These are phyloP conservation scores for Lenwebbia sp. DNA, from an alignment of 345 rosid genomes.

Conservation along the genomic window DNA sequence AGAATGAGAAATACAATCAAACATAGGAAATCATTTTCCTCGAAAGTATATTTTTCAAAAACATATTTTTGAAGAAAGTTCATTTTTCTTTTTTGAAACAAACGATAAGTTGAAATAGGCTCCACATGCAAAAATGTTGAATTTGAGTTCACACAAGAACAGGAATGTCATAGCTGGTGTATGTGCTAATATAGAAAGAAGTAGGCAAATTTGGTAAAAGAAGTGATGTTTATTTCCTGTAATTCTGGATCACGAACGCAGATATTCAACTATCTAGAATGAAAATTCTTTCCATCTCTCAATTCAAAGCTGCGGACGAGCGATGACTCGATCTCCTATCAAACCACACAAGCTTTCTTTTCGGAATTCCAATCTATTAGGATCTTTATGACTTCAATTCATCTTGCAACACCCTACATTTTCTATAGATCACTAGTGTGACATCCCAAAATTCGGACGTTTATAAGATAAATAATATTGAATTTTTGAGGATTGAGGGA, in stretches of 20 bases:
- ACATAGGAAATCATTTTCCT: not conserved
- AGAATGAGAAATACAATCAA: not conserved
- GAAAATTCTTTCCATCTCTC: no score
- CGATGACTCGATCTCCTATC: not conserved
- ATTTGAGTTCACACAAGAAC: not conserved
- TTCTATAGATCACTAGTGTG: no score
- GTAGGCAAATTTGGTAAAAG: not conserved
- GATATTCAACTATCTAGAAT: not conserved
- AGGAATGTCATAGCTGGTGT: not conserved
- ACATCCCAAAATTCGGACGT: no score
- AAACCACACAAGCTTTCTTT: not conserved
- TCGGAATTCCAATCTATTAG: not conserved
- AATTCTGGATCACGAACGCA: not conserved
- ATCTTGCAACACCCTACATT: no score
- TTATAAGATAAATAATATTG: no score
- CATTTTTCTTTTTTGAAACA: not conserved
- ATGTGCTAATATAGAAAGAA: not conserved
- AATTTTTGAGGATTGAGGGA: no score
- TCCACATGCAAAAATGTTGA: not conserved
- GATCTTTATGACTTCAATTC: not conserved
- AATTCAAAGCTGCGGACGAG: not conserved
- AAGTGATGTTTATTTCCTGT: not conserved
- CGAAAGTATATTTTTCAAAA: not conserved
- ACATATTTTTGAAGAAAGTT: not conserved
- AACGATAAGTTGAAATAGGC: not conserved